These are phyloP conservation scores for Vanilla planifolia DNA, from an alignment of 106 monocot species.

Conservation along the genomic window DNA sequence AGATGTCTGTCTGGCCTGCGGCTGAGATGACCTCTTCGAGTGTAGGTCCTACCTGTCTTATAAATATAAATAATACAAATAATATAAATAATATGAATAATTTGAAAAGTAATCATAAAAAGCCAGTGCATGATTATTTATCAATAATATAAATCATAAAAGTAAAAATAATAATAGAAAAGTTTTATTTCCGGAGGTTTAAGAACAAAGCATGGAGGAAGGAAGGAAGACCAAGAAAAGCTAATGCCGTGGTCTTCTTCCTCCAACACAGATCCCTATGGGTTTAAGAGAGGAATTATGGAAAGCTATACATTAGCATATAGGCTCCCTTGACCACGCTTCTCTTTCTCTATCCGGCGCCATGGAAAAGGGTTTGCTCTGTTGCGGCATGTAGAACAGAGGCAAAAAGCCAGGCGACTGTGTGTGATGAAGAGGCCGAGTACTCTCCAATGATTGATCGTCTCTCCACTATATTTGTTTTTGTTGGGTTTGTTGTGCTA, in stretches of 20 bases:
- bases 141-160: too few relatives aligned
- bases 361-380: background rate
- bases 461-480: slow-evolving; percentile 10
- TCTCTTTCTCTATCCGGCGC: background rate
- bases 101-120: too few relatives aligned
- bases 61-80: too few relatives aligned
- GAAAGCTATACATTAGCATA: background rate
- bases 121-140: too few relatives aligned
- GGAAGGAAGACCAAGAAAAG: slow-evolving; percentile 24
- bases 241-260: slow-evolving; percentile 56
- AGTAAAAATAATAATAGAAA: too few relatives aligned
- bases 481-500: slow-evolving; percentile 74
- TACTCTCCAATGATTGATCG: slow-evolving; percentile 39
- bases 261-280: slow-evolving; percentile 97
- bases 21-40: too few relatives aligned
- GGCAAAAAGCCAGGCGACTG: slow-evolving; percentile 12
- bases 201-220: slow-evolving; percentile 5
- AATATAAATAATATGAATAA: too few relatives aligned
- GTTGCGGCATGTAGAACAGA: background rate
- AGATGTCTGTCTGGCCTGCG: too few relatives aligned
- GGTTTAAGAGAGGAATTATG: slow-evolving; percentile 14
- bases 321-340: background rate
- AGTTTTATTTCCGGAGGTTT: too few relatives aligned
- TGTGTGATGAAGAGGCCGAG: slow-evolving; percentile 13
- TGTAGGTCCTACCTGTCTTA: too few relatives aligned